Conservation (phyloP, 2,329 filamentous ascomycete genomes). For the Delphinella strobiligena region DNA sequence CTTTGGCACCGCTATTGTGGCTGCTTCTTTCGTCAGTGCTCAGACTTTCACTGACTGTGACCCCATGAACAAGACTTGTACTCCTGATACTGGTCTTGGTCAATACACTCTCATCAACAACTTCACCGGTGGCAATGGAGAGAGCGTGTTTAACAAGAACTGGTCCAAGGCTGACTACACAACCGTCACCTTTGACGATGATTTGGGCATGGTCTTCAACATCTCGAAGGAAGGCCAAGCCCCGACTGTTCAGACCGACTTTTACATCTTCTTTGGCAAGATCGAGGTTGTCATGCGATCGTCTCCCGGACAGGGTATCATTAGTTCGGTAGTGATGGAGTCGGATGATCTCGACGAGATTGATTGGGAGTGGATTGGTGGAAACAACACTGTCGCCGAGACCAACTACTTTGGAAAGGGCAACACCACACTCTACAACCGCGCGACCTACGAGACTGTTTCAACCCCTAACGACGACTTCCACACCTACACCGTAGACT, state of each 20-base stretch:
- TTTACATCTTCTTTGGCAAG: constrained; percentile 78
- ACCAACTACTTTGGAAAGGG: constrained; percentile 73
- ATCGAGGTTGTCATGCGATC: constrained; percentile 70
- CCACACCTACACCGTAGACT: constrained; percentile 61
- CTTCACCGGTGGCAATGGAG: constrained; percentile 54
- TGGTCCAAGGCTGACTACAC: constrained; percentile 51
- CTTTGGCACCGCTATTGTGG: constrained; percentile 22
- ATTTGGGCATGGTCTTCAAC: constrained; percentile 54
- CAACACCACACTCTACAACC: constrained; percentile 52
- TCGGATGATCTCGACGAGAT: constrained; percentile 80
- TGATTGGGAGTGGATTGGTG: constrained; percentile 73
- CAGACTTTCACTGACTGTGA: constrained; percentile 73
- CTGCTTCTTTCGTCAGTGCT: constrained; percentile 40
- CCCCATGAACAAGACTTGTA: constrained; percentile 54
- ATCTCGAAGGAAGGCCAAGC: constrained; percentile 46
- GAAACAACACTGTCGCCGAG: constrained; percentile 48
- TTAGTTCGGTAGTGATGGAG: constrained; percentile 71
- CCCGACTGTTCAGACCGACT: constrained; percentile 65
- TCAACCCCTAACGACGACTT: constrained; percentile 43
- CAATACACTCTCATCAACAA: constrained; percentile 37
- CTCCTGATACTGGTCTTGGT: constrained; percentile 59
- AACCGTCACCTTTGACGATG: constrained; percentile 41
- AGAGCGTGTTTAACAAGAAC: constrained; percentile 34
- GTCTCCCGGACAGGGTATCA: constrained; percentile 60
- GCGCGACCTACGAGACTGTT: constrained; percentile 50